Percentiles rank a stretch among this genome's conserved stretches.
Conservation (phyloP, 768 basidiomycete genomes). For the Leccinum imitatum region DNA sequence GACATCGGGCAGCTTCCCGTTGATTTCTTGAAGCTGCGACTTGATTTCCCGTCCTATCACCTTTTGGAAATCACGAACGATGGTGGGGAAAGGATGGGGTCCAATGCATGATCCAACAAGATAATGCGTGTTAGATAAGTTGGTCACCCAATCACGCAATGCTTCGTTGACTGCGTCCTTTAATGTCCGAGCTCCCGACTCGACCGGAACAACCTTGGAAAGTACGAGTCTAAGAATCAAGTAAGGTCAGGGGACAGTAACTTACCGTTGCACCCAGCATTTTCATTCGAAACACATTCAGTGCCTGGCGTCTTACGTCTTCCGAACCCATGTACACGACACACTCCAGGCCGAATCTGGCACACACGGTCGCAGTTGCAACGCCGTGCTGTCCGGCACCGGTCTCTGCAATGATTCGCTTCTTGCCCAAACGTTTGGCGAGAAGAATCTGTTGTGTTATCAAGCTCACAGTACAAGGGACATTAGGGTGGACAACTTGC, state of each 20-base stretch:
- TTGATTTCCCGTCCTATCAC: conserved; percentile 96
- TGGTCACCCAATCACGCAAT: conserved; percentile 98
- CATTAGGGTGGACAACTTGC: conserved; percentile 36
- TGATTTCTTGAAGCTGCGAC: conserved; percentile 65
- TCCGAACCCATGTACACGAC: conserved; percentile 98
- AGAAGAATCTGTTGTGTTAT: conserved; percentile 70
- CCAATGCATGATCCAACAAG: conserved; percentile 97
- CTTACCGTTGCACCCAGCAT: conserved; percentile 91
- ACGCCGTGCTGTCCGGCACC: conserved; percentile 99
- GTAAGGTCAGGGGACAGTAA: not conserved
- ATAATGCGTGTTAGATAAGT: conserved; percentile 91
- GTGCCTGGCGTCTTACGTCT: conserved; percentile 91
- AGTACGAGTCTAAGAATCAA: not conserved
- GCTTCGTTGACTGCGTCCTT: conserved; percentile 99
- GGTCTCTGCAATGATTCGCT: conserved; percentile 96
- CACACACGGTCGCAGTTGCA: conserved; percentile 97
- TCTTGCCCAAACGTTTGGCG: conserved; percentile 93
- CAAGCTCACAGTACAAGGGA: not conserved
- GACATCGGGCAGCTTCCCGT: conserved; percentile 88
- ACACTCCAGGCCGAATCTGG: conserved; percentile 94
- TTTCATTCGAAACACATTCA: conserved; percentile 97
- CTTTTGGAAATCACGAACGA: conserved; percentile 97
- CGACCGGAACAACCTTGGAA: conserved; percentile 83
- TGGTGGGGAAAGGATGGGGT: conserved; percentile 98
- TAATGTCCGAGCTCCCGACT: conserved; percentile 90